A percentile compares a stretch with the other conserved stretches of the same genome.
These are phyloP conservation scores for Moniliella sp. DNA, from an alignment of 1,284 basidiomycete genomes.

Conservation along the genomic window DNA sequence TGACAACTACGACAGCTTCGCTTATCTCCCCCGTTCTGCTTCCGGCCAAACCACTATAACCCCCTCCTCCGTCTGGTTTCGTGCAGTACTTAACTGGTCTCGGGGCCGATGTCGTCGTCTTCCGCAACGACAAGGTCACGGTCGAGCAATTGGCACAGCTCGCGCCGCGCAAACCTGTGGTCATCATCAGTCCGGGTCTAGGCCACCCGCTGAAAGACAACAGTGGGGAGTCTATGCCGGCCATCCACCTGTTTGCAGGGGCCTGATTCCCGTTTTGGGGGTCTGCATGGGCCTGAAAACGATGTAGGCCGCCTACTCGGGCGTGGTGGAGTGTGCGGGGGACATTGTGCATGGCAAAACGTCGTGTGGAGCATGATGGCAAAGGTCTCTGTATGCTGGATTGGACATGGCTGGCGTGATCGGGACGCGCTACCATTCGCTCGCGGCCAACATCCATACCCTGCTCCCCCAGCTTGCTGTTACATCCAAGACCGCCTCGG, in stretches of 20 bases:
- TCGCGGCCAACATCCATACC: conserved; percentile 59
- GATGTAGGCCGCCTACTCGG: conserved; percentile 26
- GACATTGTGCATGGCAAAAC: conserved; percentile 98
- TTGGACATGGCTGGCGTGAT: conserved; percentile 55
- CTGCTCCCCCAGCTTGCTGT: conserved; percentile 65
- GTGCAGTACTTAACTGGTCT: conserved; percentile 28
- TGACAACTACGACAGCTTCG: conserved; percentile 33
- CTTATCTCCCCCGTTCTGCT: too few species aligned
- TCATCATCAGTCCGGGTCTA: conserved; percentile 81
- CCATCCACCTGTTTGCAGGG: conserved; percentile 68
- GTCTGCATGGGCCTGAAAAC: conserved; percentile 99
- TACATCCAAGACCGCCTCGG: conserved; percentile 56
- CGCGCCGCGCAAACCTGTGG: conserved; percentile 18
- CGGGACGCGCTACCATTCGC: conserved; percentile 86
- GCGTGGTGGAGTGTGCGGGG: conserved; percentile 57
- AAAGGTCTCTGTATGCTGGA: conserved; percentile 68
- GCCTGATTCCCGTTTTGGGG: conserved; percentile 81
- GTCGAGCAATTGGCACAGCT: conserved; percentile 21
- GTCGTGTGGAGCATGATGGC: conserved; percentile 65
- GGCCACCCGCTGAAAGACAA: conserved; percentile 83
- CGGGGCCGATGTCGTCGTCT: conserved; percentile 28
- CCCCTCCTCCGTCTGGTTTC: too few species aligned
- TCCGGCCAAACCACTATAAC: too few species aligned
- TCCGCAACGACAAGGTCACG: conserved; percentile 29
- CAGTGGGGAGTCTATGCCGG: conserved; percentile 71